Evolutionary conservation across 768 basidiomycete genomes (phyloP), one percentile per base, ranked within the genome.

Genomic region (Cystobasidium ongulense): DNA sequence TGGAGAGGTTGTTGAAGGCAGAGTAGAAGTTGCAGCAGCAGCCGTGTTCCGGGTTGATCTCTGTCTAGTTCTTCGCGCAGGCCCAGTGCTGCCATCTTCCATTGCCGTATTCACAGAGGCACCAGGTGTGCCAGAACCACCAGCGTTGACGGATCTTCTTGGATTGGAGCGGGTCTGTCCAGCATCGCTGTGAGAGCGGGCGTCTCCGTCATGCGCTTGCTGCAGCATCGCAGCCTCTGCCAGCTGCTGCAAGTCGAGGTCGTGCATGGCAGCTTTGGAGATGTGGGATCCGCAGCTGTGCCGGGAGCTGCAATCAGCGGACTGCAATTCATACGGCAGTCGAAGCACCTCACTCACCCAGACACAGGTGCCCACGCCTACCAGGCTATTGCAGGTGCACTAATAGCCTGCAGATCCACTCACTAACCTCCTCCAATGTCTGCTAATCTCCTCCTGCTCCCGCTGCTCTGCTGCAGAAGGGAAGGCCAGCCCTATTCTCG

Each of bases 191-290:
- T 29, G n/a, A 29, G 31, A 11, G 57, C 15, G 31, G 25, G n/a
- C 38, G 21, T 41, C 33, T 11, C 46, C 52, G 25, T 50, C 41
- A 29, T 43, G 65, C 50, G 41, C 18, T n/a, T 50, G 46, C 65
- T 50, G 46, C 46, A 67, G 46, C 25, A 52, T 50, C 29, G 65
- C 65, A 2, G 65, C 65, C 29, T 41, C 65, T 52, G 65, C 65
- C 39, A 67, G 36, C 65, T 52, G 25, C 23, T 67, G 29, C 4
- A 50, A n/a, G 46, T 50, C 46, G 18, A 50, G 46, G 46, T 50
- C 46, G 46, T 50, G 46, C 46, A 50, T 50, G 15, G 15, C n/a
- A 11, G 46, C 39, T 18, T 41, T 7, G 3, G 46, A n/a, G 46
- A 50, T 8, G 46, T 50, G 46, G 15, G 21, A n/a, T n/a, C n/a